Conservation (phyloP, 1,284 basidiomycete species). For the Leccinum griseonigrum region DNA sequence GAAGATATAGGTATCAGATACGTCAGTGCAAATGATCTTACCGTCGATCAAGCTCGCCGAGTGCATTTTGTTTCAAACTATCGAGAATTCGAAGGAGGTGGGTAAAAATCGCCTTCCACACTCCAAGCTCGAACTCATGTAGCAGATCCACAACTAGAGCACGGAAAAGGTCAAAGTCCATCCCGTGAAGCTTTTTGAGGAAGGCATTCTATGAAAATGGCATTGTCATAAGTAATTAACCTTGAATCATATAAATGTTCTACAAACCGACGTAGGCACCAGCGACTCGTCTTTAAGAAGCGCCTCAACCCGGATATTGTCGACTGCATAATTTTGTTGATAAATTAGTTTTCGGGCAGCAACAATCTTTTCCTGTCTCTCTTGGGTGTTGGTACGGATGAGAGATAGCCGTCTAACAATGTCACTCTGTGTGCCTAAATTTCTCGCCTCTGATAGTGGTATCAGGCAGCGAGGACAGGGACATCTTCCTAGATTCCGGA, state of each 20-base stretch:
- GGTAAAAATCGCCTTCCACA: not conserved
- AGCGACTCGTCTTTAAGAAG: not conserved
- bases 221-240: not conserved
- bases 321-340: not conserved
- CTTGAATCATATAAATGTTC: not conserved
- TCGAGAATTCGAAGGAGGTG: not conserved
- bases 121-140: not conserved
- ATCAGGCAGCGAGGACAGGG: not conserved
- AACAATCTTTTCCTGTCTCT: not conserved
- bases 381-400: not conserved
- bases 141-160: not conserved
- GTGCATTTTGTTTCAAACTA: not conserved
- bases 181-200: not conserved
- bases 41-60: not conserved
- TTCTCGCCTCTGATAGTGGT: not conserved
- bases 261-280: not conserved
- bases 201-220: not conserved
- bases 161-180: not conserved
- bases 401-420: not conserved
- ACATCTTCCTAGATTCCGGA: not conserved
- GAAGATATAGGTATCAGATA: not conserved
- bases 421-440: not conserved
- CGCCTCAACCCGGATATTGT: not conserved
- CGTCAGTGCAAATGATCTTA: not conserved
- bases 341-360: not conserved